phyloP scores from a whole-genome alignment of 169 alveolate genomes.

The Plasmodium ovale region DNA sequence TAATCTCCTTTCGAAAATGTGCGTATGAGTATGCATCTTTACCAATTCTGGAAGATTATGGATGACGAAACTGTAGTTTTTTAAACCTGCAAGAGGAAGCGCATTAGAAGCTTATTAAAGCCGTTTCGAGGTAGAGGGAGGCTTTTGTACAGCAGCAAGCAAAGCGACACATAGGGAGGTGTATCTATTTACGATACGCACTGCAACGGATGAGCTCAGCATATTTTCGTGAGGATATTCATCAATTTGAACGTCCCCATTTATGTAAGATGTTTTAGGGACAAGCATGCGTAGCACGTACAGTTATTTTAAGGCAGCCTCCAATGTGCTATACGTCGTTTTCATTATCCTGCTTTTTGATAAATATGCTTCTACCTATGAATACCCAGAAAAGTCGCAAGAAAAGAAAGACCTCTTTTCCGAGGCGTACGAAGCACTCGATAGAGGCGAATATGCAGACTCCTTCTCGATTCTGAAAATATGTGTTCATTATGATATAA shows the following conservation, averaged over 20 bases:
- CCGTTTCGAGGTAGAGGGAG: background rate
- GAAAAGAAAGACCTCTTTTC: constrained; percentile 23
- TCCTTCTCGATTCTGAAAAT: constrained; percentile 28
- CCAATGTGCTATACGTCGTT: constrained; percentile 1
- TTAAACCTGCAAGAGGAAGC: background rate
- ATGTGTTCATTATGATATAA: constrained; percentile 69
- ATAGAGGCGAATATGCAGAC: constrained; percentile 47
- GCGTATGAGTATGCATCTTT: background rate
- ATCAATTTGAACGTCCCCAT: too few species aligned
- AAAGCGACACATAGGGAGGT: background rate
- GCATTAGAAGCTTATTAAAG: background rate
- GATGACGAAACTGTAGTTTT: background rate
- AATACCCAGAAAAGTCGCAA: background rate
- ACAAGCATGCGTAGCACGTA: constrained; percentile 37
- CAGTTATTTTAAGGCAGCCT: constrained; percentile 9
- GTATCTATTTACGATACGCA: background rate
- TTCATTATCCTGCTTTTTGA: background rate
- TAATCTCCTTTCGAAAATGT: background rate
- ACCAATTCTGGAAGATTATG: background rate
- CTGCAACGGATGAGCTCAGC: background rate
- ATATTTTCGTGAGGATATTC: background rate
- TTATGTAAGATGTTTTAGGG: constrained; percentile 35
- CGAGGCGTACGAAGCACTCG: constrained; percentile 53
- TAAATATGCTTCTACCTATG: constrained; percentile 14
- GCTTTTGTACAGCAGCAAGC: background rate